Percentiles rank a stretch among this genome's conserved stretches.
Conservation (phyloP, 805 yeast genomes). For the Saccharomycopsis amapae region DNA sequence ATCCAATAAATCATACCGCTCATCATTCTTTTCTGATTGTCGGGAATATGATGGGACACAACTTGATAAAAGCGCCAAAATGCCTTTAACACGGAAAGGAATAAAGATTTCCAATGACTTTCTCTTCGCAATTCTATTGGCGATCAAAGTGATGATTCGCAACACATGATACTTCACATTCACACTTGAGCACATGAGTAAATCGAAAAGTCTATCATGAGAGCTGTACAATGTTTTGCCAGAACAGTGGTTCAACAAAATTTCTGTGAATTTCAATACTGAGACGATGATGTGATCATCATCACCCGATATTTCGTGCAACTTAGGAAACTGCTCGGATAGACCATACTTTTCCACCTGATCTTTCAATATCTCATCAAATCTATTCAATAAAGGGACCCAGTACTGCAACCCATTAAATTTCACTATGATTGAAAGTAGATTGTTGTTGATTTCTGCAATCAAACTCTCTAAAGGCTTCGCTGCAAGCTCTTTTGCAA, state of each 20-base stretch:
- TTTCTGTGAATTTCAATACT: constrained; percentile 53
- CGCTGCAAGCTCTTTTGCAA: constrained; percentile 34
- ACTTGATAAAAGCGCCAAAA: constrained; percentile 27
- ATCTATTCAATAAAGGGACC: constrained; percentile 67
- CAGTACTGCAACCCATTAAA: constrained; percentile 52
- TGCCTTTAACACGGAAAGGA: constrained; percentile 4
- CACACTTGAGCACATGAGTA: constrained; percentile 6
- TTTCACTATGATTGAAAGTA: constrained; percentile 8
- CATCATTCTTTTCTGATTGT: constrained; percentile 29
- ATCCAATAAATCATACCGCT: constrained; percentile 43
- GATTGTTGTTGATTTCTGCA: constrained; percentile 30
- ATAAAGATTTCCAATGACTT: neutral
- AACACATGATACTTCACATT: constrained; percentile 9
- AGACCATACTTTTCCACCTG: constrained; percentile 45
- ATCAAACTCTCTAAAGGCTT: constrained; percentile 38
- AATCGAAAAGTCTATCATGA: constrained; percentile 8
- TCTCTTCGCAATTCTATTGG: neutral
- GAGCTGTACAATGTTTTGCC: constrained; percentile 25
- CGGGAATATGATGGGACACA: constrained; percentile 31
- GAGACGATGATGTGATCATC: constrained; percentile 46
- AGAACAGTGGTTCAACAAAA: constrained; percentile 61
- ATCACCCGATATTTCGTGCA: constrained; percentile 35
- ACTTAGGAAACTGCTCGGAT: constrained; percentile 29
- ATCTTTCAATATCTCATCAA: constrained; percentile 58
- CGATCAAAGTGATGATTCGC: constrained; percentile 10